Conservation (phyloP, 2,329 filamentous ascomycete species). For the Calonectria pteridis region DNA sequence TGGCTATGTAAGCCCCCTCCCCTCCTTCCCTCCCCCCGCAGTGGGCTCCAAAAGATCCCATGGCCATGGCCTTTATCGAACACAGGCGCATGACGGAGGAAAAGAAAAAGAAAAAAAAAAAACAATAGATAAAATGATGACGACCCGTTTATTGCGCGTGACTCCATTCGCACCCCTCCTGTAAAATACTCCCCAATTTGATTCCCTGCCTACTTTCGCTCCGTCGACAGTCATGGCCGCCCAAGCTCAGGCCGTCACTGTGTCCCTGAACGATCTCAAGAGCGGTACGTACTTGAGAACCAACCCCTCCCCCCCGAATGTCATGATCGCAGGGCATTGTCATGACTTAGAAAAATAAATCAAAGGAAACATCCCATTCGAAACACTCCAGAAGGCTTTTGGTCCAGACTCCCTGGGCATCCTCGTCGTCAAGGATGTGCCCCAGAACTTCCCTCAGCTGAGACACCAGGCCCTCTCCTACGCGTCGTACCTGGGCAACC, state of each 20-base stretch:
- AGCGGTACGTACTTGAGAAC: conserved; percentile 58
- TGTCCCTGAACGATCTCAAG: conserved; percentile 72
- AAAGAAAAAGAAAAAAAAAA: not conserved
- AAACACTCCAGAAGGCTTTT: conserved; percentile 82
- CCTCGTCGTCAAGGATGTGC: conserved; percentile 90
- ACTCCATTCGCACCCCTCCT: not conserved
- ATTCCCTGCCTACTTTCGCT: not conserved
- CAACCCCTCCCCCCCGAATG: too few relatives aligned
- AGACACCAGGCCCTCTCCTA: conserved; percentile 84
- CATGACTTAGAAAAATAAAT: conserved; percentile 26
- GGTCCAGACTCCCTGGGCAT: conserved; percentile 93
- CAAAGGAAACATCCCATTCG: conserved; percentile 75
- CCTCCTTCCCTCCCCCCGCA: too few relatives aligned
- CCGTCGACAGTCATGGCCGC: conserved; percentile 54
- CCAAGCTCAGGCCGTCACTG: conserved; percentile 68
- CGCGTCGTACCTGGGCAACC: conserved; percentile 87
- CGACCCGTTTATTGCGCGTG: not conserved
- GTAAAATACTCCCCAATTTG: not conserved
- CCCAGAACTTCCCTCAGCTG: conserved; percentile 76
- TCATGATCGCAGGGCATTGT: conserved; percentile 29
- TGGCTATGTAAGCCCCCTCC: conserved; percentile 44
- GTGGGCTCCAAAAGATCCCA: conserved; percentile 8
- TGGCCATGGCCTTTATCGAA: not conserved
- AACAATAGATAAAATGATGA: not conserved
- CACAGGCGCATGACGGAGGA: not conserved